These are phyloP conservation scores for Pseudoperonospora humuli DNA, from an alignment of 352 stramenopile species.

Conservation along the genomic window DNA sequence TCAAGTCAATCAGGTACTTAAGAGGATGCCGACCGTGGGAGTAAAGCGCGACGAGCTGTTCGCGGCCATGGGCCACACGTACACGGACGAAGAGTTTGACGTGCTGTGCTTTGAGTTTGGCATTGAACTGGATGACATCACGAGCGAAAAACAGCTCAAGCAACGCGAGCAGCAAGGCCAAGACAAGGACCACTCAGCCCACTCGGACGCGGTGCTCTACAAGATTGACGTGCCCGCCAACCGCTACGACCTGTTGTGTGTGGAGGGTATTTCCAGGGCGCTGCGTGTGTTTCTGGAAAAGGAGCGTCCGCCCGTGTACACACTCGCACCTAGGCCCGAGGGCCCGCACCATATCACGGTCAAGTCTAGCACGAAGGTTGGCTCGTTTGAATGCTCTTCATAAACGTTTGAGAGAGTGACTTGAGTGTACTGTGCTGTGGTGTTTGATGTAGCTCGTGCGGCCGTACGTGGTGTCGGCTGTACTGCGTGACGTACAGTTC, in stretches of 20 bases:
- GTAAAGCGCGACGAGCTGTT: slow-evolving; percentile 97
- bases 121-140: slow-evolving; percentile 95
- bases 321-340: slow-evolving; percentile 45
- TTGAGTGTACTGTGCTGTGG: slow-evolving; percentile 1
- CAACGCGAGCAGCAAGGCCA: slow-evolving; percentile 65
- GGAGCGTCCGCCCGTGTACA: slow-evolving; percentile 86
- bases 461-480: slow-evolving; percentile 96
- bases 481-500: slow-evolving; percentile 95
- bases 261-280: slow-evolving; percentile 96
- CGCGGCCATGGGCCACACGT: slow-evolving; percentile 92
- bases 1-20: slow-evolving; percentile 16
- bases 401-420: neutral
- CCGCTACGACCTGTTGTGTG: slow-evolving; percentile 98
- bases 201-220: slow-evolving; percentile 93
- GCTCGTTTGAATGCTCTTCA: neutral
- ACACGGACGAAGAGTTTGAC: slow-evolving; percentile 99
- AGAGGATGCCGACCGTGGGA: slow-evolving; percentile 94
- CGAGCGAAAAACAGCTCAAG: slow-evolving; percentile 82
- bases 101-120: slow-evolving; percentile 99
- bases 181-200: slow-evolving; percentile 46
- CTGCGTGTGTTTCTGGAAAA: slow-evolving; percentile 97
- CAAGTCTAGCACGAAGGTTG: slow-evolving; percentile 80
- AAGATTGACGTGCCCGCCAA: slow-evolving; percentile 99
- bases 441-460: slow-evolving; percentile 67
- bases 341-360: slow-evolving; percentile 81